Percentiles rank a stretch among this genome's conserved stretches.
Evolutionary conservation across 345 rosid genomes (phyloP).

Genomic region (Anacardium occidentale): DNA sequence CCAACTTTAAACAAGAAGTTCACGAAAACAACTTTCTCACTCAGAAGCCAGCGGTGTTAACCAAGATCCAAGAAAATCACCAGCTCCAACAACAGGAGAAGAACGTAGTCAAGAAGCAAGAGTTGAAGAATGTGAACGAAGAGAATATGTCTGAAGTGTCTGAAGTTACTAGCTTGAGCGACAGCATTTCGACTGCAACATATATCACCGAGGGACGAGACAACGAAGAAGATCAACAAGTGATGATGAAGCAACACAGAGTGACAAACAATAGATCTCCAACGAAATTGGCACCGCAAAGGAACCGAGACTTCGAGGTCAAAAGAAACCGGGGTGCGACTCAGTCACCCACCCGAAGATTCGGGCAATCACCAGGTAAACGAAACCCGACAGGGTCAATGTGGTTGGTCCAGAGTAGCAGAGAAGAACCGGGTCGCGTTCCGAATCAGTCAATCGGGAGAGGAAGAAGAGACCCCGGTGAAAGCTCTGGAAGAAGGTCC

Average conservation of each 20-base stretch:
- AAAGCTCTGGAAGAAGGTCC: conserved; percentile 63
- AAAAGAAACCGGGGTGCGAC: conserved; percentile 35
- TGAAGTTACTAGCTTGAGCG: conserved; percentile 73
- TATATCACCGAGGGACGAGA: conserved; percentile 32
- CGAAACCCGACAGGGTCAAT: conserved; percentile 32
- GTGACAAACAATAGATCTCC: conserved; percentile 46
- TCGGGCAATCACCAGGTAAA: conserved; percentile 54
- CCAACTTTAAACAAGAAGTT: background rate
- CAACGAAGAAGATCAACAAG: conserved; percentile 44
- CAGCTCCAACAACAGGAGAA: conserved; percentile 4
- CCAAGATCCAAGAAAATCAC: conserved; percentile 24
- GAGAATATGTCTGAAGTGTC: conserved; percentile 55
- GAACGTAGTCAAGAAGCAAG: background rate
- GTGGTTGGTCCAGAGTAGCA: conserved; percentile 34
- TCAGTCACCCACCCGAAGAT: conserved; percentile 44
- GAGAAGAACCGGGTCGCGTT: conserved; percentile 19
- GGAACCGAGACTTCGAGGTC: conserved; percentile 26
- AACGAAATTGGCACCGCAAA: conserved; percentile 31
- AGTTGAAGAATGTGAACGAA: conserved; percentile 15
- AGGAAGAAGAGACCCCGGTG: conserved; percentile 52
- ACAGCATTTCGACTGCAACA: conserved; percentile 56
- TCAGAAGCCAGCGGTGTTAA: conserved; percentile 24
- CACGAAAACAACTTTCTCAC: background rate
- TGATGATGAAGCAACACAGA: conserved; percentile 29
- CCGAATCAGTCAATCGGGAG: conserved; percentile 10